Conservation (phyloP, 306 rosid genomes). For the Geum urbanum region DNA sequence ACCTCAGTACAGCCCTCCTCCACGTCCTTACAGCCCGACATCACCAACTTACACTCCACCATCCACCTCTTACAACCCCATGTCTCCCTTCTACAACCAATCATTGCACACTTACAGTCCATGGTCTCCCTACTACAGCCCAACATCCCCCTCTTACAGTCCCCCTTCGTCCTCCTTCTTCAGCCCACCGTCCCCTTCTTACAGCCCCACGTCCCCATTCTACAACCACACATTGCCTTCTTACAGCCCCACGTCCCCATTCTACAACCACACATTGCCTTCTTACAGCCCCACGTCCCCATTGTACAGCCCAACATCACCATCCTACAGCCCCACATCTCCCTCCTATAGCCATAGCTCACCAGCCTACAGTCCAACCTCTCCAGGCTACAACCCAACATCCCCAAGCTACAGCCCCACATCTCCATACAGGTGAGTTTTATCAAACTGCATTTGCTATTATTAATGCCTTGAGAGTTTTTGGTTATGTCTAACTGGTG, state of each 20-base stretch:
- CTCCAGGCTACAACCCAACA: constrained; percentile 59
- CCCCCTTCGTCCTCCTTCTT: constrained; percentile 74
- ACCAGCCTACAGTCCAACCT: constrained; percentile 62
- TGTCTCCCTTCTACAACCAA: constrained; percentile 56
- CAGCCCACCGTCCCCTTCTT: constrained; percentile 66
- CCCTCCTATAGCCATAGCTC: constrained; percentile 79
- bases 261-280: constrained; percentile 64
- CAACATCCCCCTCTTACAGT: constrained; percentile 69
- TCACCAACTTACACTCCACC: constrained; percentile 77
- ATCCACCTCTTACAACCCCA: constrained; percentile 56
- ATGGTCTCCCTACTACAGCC: constrained; percentile 56
- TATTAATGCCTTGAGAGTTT: constrained; percentile 1
- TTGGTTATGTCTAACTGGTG: background rate
- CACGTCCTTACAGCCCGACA: constrained; percentile 73
- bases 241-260: constrained; percentile 57
- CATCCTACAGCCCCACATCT: constrained; percentile 73
- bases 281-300: constrained; percentile 69
- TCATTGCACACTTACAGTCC: constrained; percentile 67
- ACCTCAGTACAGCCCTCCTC: constrained; percentile 68
- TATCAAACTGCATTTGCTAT: background rate
- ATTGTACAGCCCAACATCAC: constrained; percentile 73
- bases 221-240: constrained; percentile 61
- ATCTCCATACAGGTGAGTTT: constrained; percentile 77
- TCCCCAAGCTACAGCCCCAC: constrained; percentile 94
- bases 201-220: constrained; percentile 64